These are phyloP conservation scores for Vicia faba DNA, from an alignment of 306 rosid genomes.

Conservation along the genomic window DNA sequence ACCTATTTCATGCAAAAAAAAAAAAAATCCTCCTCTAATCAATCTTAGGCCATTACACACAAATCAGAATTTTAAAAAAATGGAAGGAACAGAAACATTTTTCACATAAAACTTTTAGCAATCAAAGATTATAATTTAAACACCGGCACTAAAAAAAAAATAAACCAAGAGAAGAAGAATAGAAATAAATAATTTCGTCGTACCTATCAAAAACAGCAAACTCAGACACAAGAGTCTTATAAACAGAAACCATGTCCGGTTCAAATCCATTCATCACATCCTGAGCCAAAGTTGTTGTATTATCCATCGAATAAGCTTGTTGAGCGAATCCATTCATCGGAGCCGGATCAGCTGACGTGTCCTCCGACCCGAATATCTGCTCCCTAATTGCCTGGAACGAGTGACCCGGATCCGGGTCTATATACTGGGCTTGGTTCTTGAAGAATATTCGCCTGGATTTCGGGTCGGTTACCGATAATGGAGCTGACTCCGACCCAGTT, in stretches of 20 bases:
- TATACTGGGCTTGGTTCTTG: conserved; percentile 51
- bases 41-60: no score
- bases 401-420: conserved; percentile 95
- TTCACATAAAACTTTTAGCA: no score
- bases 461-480: conserved; percentile 48
- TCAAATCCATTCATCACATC: conserved; percentile 80
- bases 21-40: no score
- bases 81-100: not conserved
- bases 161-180: not conserved
- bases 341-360: conserved; percentile 49
- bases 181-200: not conserved
- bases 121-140: not conserved
- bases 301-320: conserved; percentile 78
- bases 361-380: conserved; percentile 72
- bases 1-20: no score
- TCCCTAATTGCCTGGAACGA: conserved; percentile 82
- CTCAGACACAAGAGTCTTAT: conserved; percentile 65
- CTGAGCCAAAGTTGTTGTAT: conserved; percentile 52
- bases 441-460: conserved; percentile 55
- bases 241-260: conserved; percentile 64
- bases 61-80: no score
- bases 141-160: not conserved
- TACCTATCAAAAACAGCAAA: conserved; percentile 91
- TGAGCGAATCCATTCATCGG: conserved; percentile 92
- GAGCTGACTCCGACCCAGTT: conserved; percentile 59